Percentiles rank a stretch among this genome's conserved stretches.
Conservation (phyloP, 768 basidiomycete genomes). For the Sistotremastrum suecicum region DNA sequence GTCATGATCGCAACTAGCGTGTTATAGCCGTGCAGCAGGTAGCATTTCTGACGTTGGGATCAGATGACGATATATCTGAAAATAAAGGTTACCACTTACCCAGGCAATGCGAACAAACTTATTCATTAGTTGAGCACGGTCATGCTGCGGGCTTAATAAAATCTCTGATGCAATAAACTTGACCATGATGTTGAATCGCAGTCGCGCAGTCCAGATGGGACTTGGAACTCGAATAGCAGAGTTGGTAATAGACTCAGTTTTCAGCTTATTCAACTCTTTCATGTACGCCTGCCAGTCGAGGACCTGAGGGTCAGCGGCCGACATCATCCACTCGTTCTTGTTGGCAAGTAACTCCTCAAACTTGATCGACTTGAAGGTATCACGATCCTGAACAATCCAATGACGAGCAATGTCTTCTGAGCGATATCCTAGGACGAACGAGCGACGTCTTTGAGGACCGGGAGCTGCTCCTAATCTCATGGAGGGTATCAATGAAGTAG, state of each 20-base stretch:
- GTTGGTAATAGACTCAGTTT: conserved; percentile 34
- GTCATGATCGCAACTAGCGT: conserved; percentile 69
- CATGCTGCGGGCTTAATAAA: conserved; percentile 51
- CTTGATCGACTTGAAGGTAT: conserved; percentile 70
- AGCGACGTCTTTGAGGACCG: conserved; percentile 38
- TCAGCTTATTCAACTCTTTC: conserved; percentile 58
- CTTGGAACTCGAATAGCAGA: conserved; percentile 43
- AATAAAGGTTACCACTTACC: conserved; percentile 29
- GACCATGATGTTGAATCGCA: conserved; percentile 73
- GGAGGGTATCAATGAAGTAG: too few species aligned
- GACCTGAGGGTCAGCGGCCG: conserved; percentile 46
- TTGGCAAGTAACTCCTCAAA: conserved; percentile 79
- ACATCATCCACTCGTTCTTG: conserved; percentile 40
- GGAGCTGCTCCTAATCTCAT: too few species aligned
- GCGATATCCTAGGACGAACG: conserved; percentile 53
- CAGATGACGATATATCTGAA: not conserved
- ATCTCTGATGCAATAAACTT: conserved; percentile 75
- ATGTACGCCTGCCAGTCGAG: conserved; percentile 78
- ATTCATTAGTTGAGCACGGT: conserved; percentile 48
- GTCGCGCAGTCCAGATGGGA: conserved; percentile 59
- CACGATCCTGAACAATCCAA: conserved; percentile 79
- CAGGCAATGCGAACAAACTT: conserved; percentile 83
- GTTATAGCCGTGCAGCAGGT: conserved; percentile 61
- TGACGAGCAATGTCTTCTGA: conserved; percentile 58
- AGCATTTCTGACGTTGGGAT: conserved; percentile 49